phyloP scores from a whole-genome alignment of 2,329 filamentous ascomycete genomes.

The Epichloe uncinata region DNA sequence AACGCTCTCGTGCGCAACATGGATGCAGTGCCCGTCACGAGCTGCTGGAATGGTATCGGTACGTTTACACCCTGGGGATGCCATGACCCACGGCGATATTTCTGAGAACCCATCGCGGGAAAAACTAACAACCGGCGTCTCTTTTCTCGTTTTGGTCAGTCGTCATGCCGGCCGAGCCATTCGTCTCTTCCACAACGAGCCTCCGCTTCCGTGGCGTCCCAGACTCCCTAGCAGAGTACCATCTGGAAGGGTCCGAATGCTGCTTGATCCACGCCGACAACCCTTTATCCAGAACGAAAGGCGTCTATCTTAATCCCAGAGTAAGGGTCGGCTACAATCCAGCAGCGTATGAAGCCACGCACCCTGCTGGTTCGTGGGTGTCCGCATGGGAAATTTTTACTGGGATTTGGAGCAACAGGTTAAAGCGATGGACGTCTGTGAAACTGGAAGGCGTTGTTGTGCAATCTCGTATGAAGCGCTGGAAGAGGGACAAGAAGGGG shows the following conservation, averaged over 20 bases:
- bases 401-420: constrained; percentile 46
- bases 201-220: constrained; percentile 51
- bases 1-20: constrained; percentile 36
- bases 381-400: constrained; percentile 32
- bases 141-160: constrained; percentile 14
- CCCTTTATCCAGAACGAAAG: constrained; percentile 33
- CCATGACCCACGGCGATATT: not conserved
- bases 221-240: constrained; percentile 45
- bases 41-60: constrained; percentile 34
- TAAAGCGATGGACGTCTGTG: constrained; percentile 28
- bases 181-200: constrained; percentile 28
- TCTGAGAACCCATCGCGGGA: not conserved
- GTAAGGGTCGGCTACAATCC: constrained; percentile 54
- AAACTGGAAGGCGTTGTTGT: constrained; percentile 22
- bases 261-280: constrained; percentile 67
- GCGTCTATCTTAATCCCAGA: constrained; percentile 56
- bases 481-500: constrained; percentile 22
- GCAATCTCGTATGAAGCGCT: constrained; percentile 23
- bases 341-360: constrained; percentile 36
- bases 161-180: constrained; percentile 40
- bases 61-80: constrained; percentile 1
- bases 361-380: constrained; percentile 30
- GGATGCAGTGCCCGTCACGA: constrained; percentile 30
- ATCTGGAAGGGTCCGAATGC: constrained; percentile 68
- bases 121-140: not conserved